Evolutionary conservation across 2,329 filamentous ascomycete species (phyloP).

Genomic region (Monilinia fructicola): DNA sequence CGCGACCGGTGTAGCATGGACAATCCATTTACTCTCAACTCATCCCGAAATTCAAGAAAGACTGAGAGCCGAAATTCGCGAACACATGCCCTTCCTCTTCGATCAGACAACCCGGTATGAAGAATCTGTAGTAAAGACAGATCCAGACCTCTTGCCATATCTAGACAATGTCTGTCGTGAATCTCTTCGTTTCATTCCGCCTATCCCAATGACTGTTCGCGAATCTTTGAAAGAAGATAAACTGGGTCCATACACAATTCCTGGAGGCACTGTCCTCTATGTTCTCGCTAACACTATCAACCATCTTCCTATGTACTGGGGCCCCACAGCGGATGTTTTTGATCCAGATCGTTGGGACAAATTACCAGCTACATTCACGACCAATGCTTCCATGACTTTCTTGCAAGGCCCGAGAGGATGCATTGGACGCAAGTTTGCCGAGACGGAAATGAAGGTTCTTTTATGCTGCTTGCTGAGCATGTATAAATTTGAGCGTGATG

Average conservation of each 20-base stretch:
- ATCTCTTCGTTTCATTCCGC: conserved; percentile 48
- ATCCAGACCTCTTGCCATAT: conserved; percentile 46
- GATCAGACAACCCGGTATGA: conserved; percentile 40
- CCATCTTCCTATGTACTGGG: conserved; percentile 45
- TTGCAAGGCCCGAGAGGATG: conserved; percentile 41
- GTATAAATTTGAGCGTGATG: conserved; percentile 43
- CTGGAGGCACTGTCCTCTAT: conserved; percentile 46
- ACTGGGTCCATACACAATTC: conserved; percentile 45
- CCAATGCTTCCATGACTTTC: conserved; percentile 31
- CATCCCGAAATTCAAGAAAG: conserved; percentile 34
- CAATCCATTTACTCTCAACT: conserved; percentile 45
- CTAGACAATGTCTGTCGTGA: conserved; percentile 50
- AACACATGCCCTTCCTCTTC: conserved; percentile 39
- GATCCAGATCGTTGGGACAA: conserved; percentile 47
- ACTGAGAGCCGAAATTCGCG: conserved; percentile 8
- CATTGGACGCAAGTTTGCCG: conserved; percentile 42
- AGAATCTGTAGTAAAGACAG: conserved; percentile 37
- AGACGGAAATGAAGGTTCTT: conserved; percentile 42
- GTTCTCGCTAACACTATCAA: conserved; percentile 47
- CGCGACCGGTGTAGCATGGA: conserved; percentile 47
- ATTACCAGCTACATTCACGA: conserved; percentile 42
- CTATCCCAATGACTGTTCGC: conserved; percentile 41
- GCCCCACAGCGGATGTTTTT: conserved; percentile 44
- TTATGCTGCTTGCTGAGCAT: conserved; percentile 40
- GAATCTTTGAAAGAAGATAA: conserved; percentile 44